Base-by-base conservation (phyloP, 2,329 filamentous ascomycete genomes). In the Apiospora marii region DNA sequence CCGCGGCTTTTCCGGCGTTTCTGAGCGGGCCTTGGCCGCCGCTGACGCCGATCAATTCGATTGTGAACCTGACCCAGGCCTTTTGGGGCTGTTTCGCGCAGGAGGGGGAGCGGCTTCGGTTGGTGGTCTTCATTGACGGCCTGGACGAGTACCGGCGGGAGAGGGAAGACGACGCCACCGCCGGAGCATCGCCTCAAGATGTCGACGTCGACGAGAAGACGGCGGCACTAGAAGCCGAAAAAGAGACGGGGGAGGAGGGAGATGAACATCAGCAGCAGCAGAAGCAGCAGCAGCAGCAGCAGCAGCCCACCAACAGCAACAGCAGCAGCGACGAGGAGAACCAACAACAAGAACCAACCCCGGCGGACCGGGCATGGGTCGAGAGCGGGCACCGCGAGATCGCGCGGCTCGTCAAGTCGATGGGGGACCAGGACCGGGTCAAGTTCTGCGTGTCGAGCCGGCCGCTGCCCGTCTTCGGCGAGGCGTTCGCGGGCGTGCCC, bases 361-460 rank as follows among this genome's bases (percentile, higher is more conserved):
- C n/a, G n/a, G n/a, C n/a, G n/a, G n/a, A n/a, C 34, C 79, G 79
- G 68, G 79, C 79, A 71, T 80, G 78, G 78, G 75, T 78, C 24
- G 74, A 74, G 14, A 77, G 80, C 70, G 79, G 78, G 2, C 75
- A 80, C 67, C 69, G 71, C 0, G 78, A 80, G 53, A 76, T 79
- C 46, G 70, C 75, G 5, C 77, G 78, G 43, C 72, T 79, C 1
- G 73, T 80, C 34, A 34, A 37, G 22, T 34, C 30, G 4, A 41
- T 70, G 68, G 48, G 1, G 14, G 34, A 34, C 12, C 44, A 58
- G 51, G 30, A 41, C 0, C 24, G 22, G 4, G 13, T 73, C 37
- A 73, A 71, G 30, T 14, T 61, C 24, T 51, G 58, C 58, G 37
- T 69, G 6, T 71, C 72, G 27, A 71, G 72, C 14, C 70, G 69